Evolutionary conservation across 164 flowering plant genomes (phyloP).

Genomic region (Vitis vinifera): ASM3070453v1 NC_081810.1:23005501-23006000

Average conservation of each 20-base stretch:
- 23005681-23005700: not conserved
- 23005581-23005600: too few relatives aligned
- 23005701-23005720: not conserved
- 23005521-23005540: too few relatives aligned
- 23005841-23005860: slow-evolving; percentile 21
- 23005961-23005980: too few relatives aligned
- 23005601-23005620: too few relatives aligned
- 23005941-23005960: not conserved
- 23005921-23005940: slow-evolving; percentile 8
- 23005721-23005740: not conserved
- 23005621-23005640: slow-evolving; percentile 10
- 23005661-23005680: slow-evolving; percentile 4
- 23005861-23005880: slow-evolving; percentile 30
- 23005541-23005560: too few relatives aligned
- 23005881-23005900: slow-evolving; percentile 36
- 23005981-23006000: too few relatives aligned
- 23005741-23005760: slow-evolving; percentile 8
- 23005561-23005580: too few relatives aligned
- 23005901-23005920: slow-evolving; percentile 31
- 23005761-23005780: slow-evolving; percentile 33
- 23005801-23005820: slow-evolving; percentile 26
- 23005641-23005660: not conserved
- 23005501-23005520: too few relatives aligned
- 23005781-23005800: slow-evolving; percentile 27
- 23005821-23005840: slow-evolving; percentile 28